phyloP scores from a whole-genome alignment of 2,329 filamentous ascomycete species.

The Huntiella bhutanensis region DNA sequence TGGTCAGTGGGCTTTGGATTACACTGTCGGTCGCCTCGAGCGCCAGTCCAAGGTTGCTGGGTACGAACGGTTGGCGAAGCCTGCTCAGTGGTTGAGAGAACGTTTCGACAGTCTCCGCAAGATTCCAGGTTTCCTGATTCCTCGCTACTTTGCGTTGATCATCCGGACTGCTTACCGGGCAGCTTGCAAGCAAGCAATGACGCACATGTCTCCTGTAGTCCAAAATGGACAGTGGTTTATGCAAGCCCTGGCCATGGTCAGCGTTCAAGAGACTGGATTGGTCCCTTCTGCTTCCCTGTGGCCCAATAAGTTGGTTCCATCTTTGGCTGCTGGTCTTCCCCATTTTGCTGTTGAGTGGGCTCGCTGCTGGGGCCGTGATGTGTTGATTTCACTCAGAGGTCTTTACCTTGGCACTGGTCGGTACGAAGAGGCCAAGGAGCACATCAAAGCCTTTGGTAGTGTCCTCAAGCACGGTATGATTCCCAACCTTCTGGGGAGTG shows the following conservation, averaged over 20 bases:
- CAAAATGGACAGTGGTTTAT: conserved; percentile 73
- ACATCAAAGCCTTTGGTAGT: conserved; percentile 86
- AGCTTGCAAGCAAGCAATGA: conserved; percentile 57
- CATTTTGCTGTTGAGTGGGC: conserved; percentile 93
- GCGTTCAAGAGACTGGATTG: conserved; percentile 72
- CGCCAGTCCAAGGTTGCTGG: conserved; percentile 44
- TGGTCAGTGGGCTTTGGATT: conserved; percentile 85
- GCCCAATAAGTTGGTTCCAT: conserved; percentile 67
- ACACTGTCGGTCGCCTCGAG: conserved; percentile 61
- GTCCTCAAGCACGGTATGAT: conserved; percentile 98
- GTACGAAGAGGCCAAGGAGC: conserved; percentile 75
- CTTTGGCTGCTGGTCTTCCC: conserved; percentile 76
- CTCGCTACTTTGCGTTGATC: conserved; percentile 81
- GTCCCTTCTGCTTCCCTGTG: conserved; percentile 83
- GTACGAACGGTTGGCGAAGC: conserved; percentile 42
- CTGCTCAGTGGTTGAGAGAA: conserved; percentile 61
- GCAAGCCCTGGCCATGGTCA: conserved; percentile 76
- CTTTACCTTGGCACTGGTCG: conserved; percentile 81
- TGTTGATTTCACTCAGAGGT: conserved; percentile 87
- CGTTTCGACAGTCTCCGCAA: conserved; percentile 72
- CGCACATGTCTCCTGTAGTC: conserved; percentile 61
- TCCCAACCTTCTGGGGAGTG: conserved; percentile 76
- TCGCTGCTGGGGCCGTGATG: conserved; percentile 90
- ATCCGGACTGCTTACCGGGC: conserved; percentile 76
- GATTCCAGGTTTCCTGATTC: conserved; percentile 75